Evolutionary conservation across 2,329 filamentous ascomycete species (phyloP).

Genomic region (Byssothecium circinans): DNA sequence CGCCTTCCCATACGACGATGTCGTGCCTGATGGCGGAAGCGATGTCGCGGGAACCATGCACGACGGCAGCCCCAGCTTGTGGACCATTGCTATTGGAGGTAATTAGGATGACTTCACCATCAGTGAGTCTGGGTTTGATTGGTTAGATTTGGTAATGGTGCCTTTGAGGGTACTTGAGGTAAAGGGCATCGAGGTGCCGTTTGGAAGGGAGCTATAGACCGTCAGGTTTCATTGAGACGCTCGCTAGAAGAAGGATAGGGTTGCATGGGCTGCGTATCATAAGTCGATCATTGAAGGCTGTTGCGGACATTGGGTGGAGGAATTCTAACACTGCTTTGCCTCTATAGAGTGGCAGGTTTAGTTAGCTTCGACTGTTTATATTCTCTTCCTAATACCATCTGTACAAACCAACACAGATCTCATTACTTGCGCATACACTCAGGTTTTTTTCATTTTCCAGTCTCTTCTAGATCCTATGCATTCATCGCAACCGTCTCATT

Average conservation of each 20-base stretch:
- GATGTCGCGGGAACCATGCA: constrained; percentile 58
- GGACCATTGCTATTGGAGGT: constrained; percentile 51
- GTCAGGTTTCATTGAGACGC: not conserved
- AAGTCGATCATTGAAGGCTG: not conserved
- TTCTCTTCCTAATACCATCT: not conserved
- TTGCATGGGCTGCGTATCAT: no score
- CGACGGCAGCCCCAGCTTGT: constrained; percentile 46
- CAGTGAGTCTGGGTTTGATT: not conserved
- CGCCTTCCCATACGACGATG: constrained; percentile 70
- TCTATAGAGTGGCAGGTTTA: not conserved
- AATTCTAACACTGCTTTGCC: no score
- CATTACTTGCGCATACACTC: not conserved
- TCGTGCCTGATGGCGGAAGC: constrained; percentile 58
- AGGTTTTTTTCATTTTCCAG: no score
- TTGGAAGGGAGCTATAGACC: not conserved
- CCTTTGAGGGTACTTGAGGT: not conserved
- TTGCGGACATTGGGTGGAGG: not conserved
- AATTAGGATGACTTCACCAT: constrained; percentile 1
- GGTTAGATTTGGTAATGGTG: not conserved
- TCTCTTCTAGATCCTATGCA: no score
- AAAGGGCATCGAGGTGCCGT: not conserved
- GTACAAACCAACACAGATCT: not conserved
- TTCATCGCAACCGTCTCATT: not conserved
- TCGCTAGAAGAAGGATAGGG: not conserved
- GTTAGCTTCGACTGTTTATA: not conserved